Percentiles rank a stretch among this genome's conserved stretches.
Evolutionary conservation across 208 protist genomes (phyloP).

Genomic region (Wallacemonas sp.): DNA sequence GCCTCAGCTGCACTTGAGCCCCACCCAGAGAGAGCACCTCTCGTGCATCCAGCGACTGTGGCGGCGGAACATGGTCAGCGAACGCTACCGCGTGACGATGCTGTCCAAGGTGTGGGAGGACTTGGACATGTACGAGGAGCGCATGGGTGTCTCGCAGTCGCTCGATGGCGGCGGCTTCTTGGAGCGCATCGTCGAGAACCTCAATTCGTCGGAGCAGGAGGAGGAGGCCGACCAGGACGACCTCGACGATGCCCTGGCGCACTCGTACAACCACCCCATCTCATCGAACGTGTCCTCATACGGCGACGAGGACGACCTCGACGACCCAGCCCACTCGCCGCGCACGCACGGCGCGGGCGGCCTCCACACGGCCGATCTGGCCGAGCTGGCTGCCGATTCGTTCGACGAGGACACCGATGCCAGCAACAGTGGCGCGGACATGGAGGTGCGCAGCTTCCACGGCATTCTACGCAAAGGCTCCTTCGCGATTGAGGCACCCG

Average conservation of each 20-base stretch:
- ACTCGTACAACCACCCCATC: slow-evolving; percentile 12
- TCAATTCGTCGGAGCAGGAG: neutral
- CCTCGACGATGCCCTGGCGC: slow-evolving; percentile 2
- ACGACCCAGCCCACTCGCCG: too few species aligned
- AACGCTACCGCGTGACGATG: slow-evolving; percentile 41
- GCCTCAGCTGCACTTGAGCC: too few species aligned
- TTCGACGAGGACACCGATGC: too few species aligned
- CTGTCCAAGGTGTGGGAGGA: slow-evolving; percentile 46
- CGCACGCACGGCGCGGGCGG: too few species aligned
- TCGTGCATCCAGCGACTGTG: slow-evolving; percentile 45
- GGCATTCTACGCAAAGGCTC: neutral
- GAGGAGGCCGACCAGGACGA: neutral
- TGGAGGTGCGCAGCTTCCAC: neutral
- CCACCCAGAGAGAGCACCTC: slow-evolving; percentile 18
- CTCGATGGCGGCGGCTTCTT: slow-evolving; percentile 15
- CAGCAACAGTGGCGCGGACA: too few species aligned
- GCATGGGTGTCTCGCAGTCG: slow-evolving; percentile 11
- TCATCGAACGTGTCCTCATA: slow-evolving; percentile 7
- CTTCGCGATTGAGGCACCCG: neutral
- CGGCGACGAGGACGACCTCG: slow-evolving; percentile 12
- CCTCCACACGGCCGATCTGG: too few species aligned
- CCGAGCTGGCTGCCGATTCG: too few species aligned
- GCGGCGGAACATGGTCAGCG: slow-evolving; percentile 31
- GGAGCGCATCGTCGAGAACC: slow-evolving; percentile 20
- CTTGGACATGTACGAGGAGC: slow-evolving; percentile 47